phyloP scores from a whole-genome alignment of 352 stramenopile species.

The Pythium scleroteichum region DNA sequence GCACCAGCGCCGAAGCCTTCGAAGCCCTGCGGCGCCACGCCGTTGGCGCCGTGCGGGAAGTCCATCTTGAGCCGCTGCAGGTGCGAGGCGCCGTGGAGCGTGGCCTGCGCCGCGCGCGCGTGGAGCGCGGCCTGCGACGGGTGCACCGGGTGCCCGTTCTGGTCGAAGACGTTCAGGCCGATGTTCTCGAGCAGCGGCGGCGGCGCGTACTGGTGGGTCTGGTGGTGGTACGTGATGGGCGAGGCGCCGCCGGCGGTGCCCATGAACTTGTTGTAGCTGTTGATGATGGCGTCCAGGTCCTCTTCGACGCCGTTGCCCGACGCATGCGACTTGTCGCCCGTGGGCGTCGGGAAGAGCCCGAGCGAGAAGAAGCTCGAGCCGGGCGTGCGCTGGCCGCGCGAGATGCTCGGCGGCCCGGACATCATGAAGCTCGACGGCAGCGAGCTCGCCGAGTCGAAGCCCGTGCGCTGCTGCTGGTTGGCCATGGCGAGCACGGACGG shows the following conservation, averaged over 20 bases:
- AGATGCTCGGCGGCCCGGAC: constrained; percentile 54
- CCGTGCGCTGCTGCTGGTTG: constrained; percentile 37
- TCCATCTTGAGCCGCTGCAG: constrained; percentile 65
- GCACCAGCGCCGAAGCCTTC: constrained; percentile 37
- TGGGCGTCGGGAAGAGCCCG: constrained; percentile 54
- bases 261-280: constrained; percentile 77
- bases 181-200: constrained; percentile 63
- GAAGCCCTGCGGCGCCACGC: constrained; percentile 28
- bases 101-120: constrained; percentile 16
- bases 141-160: constrained; percentile 41
- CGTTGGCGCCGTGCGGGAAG: constrained; percentile 30
- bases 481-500: constrained; percentile 70
- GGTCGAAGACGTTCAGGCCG: constrained; percentile 60
- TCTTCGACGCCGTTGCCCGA: constrained; percentile 37
- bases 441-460: constrained; percentile 36
- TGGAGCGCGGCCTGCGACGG: constrained; percentile 20
- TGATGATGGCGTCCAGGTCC: constrained; percentile 63
- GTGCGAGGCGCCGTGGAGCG: constrained; percentile 23
- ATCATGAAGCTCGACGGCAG: constrained; percentile 42
- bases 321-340: constrained; percentile 32
- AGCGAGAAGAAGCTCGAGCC: constrained; percentile 52
- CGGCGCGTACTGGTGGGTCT: constrained; percentile 40
- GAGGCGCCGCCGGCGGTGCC: constrained; percentile 33
- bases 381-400: constrained; percentile 38
- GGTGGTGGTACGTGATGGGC: constrained; percentile 56